Conservation (phyloP, 2,329 filamentous ascomycete species). For the Ophiocordyceps camponoti-saundersi region DNA sequence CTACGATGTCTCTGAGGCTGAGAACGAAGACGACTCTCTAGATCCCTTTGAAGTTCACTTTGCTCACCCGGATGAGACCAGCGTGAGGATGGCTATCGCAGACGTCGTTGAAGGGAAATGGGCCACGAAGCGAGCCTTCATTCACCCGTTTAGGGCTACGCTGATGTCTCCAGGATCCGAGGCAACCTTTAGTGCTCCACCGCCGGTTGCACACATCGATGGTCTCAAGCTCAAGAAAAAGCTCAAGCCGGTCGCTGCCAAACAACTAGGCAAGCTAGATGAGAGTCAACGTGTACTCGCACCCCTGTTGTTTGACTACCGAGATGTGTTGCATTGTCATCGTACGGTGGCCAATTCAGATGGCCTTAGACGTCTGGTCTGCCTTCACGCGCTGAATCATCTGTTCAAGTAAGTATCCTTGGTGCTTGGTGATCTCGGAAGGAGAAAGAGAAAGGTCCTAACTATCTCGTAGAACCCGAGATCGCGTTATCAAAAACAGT, state of each 20-base stretch:
- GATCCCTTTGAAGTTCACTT: constrained; percentile 79
- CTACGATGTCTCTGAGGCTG: constrained; percentile 23
- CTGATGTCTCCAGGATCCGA: constrained; percentile 27
- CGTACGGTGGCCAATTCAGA: constrained; percentile 53
- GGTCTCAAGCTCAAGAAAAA: constrained; percentile 54
- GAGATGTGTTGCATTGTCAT: constrained; percentile 61
- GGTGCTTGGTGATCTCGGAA: too few relatives aligned
- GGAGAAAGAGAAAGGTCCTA: not conserved
- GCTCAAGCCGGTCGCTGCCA: constrained; percentile 35
- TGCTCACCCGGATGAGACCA: constrained; percentile 44
- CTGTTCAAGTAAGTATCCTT: constrained; percentile 54
- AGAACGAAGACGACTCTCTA: constrained; percentile 32
- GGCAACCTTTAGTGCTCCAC: constrained; percentile 12
- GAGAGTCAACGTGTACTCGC: constrained; percentile 47
- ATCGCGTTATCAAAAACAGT: constrained; percentile 86
- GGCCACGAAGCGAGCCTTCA: constrained; percentile 26
- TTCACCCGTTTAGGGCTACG: constrained; percentile 30
- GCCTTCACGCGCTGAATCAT: constrained; percentile 80
- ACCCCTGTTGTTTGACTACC: constrained; percentile 63
- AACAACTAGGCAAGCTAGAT: constrained; percentile 40
- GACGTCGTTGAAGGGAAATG: constrained; percentile 33
- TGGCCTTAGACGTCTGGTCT: constrained; percentile 52
- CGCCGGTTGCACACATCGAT: constrained; percentile 19
- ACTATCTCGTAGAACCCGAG: constrained; percentile 45
- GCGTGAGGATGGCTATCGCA: constrained; percentile 35